These are phyloP conservation scores for Paxillus rubicundulus DNA, from an alignment of 768 basidiomycete genomes.

Conservation along the genomic window DNA sequence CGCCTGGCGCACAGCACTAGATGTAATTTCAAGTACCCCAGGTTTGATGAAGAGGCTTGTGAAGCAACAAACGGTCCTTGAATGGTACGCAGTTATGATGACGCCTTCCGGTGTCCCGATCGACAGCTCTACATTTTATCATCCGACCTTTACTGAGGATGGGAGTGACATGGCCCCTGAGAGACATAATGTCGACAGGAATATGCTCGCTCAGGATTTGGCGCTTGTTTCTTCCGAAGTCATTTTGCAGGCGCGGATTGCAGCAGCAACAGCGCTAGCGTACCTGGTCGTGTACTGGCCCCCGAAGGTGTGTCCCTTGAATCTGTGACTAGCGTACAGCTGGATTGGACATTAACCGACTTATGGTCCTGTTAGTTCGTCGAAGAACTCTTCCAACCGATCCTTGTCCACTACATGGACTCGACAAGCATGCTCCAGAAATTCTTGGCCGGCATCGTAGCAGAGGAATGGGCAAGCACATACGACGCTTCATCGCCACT, in stretches of 20 bases:
- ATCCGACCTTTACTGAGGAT: conserved; percentile 49
- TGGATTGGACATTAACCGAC: not conserved
- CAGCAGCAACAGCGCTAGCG: conserved; percentile 76
- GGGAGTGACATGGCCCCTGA: conserved; percentile 48
- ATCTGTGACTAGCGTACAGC: not conserved
- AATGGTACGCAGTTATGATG: conserved; percentile 89
- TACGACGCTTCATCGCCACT: conserved; percentile 39
- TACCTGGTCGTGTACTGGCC: conserved; percentile 69
- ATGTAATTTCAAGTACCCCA: conserved; percentile 45
- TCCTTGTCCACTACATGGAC: conserved; percentile 75
- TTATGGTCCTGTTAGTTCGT: conserved; percentile 32
- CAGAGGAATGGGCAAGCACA: conserved; percentile 88
- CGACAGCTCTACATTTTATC: conserved; percentile 67
- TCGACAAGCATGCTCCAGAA: conserved; percentile 92
- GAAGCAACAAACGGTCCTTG: conserved; percentile 59
- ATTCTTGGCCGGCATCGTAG: conserved; percentile 76
- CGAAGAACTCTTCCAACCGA: conserved; percentile 70
- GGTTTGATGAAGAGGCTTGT: conserved; percentile 53
- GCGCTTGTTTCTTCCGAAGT: conserved; percentile 75
- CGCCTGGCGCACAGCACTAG: conserved; percentile 73
- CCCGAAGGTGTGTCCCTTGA: conserved; percentile 38
- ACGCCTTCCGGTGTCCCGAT: conserved; percentile 83
- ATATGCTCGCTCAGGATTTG: conserved; percentile 88
- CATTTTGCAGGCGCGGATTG: conserved; percentile 75
- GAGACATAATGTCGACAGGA: conserved; percentile 94